Base-by-base conservation (phyloP, 176 grass and related monocot species). In the Typha latifolia region DNA sequence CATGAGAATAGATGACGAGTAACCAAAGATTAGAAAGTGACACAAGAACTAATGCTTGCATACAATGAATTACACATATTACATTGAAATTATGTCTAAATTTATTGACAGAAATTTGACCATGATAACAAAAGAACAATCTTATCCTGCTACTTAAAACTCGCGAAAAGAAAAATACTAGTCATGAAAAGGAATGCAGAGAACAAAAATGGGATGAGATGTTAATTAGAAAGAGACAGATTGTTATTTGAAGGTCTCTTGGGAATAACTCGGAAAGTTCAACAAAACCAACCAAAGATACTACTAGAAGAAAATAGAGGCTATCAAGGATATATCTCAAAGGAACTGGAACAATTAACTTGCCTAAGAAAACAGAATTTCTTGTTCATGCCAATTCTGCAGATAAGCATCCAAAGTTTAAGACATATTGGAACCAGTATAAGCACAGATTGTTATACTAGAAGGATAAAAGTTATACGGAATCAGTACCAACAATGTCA, bases 401-500 rank as follows among this genome's bases (percentile, higher is more conserved):
- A 26, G 24, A 26, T 26, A 26, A 26, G 24, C 24, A 53, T 53
- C 51, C 51, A 4, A 53, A 53, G n/a, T 14, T 15, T 16, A 53
- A 53, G 51, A 53, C n/a, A 15, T n/a, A 16, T 53, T 14, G 12
- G 13, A 15, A 3, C n/a, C 51, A 13, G n/a, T 53, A 15, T 53
- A 53, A 37, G 4, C 34, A 37, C 4, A 37, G 0, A 37, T 37
- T 37, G 4, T 8, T 37, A 37, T 6, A 37, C 5, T 5, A 37
- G 5, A 37, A 4, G 4, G 34, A 37, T 37, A 37, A 6, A 37
- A 37, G 7, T 6, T 37, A 37, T 37, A 37, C 0, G 7, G 51
- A 74, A 84, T 59, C 18, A 82, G 20, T 82, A 96, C 85, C 88
- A 86, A 91, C 88, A 74, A 96, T 91, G 31, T 91, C 92, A 47